Conservation (phyloP, 495 filamentous ascomycete genomes). For the Pseudoneurospora amorphoporcata region DNA sequence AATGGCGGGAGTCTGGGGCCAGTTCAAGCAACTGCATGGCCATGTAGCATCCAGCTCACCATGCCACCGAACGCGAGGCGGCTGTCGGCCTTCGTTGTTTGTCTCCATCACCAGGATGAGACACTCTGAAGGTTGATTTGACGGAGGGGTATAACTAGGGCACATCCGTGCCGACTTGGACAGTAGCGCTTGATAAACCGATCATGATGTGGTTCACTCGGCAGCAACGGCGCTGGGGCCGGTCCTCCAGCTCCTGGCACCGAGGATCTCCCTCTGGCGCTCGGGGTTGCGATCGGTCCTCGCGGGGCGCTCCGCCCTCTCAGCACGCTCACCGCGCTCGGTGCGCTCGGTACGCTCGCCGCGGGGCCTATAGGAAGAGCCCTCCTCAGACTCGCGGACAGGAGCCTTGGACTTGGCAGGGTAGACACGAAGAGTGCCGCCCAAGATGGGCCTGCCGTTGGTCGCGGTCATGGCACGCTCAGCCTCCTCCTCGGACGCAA, state of each 20-base stretch:
- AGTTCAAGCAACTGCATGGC: background rate
- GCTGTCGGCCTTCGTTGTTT: background rate
- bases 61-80: background rate
- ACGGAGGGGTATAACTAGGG: background rate
- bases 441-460: conserved; percentile 17
- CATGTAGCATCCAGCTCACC: background rate
- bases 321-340: conserved; percentile 1
- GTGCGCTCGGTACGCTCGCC: background rate
- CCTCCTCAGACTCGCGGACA: background rate
- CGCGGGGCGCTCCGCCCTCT: conserved; percentile 5
- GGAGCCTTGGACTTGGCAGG: conserved; percentile 7
- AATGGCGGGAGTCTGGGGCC: background rate
- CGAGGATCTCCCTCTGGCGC: conserved; percentile 9
- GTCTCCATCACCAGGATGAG: background rate
- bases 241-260: conserved; percentile 11
- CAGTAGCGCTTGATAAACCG: background rate
- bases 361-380: background rate
- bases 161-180: background rate
- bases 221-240: conserved; percentile 1
- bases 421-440: conserved; percentile 12
- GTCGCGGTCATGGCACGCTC: conserved; percentile 27
- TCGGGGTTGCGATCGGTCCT: conserved; percentile 1
- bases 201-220: background rate
- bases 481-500: conserved; percentile 45
- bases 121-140: background rate